Conservation (phyloP, 2,329 filamentous ascomycete genomes). For the Sporothrix curviconia region DNA sequence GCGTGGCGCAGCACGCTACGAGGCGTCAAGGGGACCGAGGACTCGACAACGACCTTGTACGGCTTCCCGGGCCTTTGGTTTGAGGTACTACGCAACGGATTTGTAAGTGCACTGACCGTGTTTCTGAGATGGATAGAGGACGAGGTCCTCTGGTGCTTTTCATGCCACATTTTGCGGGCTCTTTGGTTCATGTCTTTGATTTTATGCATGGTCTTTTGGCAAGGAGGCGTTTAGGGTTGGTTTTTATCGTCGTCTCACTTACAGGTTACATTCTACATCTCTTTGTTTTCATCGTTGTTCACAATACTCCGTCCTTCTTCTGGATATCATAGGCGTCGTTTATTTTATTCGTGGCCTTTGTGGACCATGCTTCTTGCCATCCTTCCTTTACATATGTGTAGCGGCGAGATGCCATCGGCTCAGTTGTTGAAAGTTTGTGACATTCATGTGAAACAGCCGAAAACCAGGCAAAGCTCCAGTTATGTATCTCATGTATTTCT, state of each 20-base stretch:
- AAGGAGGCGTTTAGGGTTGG: too few species aligned
- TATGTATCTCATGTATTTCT: slow-evolving; percentile 1
- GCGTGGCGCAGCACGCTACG: slow-evolving; percentile 28
- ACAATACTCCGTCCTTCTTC: too few species aligned
- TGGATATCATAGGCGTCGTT: neutral
- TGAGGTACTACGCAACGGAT: slow-evolving; percentile 89
- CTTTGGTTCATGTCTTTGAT: too few species aligned
- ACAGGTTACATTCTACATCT: too few species aligned
- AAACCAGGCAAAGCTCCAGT: too few species aligned
- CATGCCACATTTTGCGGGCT: too few species aligned
- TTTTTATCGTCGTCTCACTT: too few species aligned
- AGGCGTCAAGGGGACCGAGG: slow-evolving; percentile 48
- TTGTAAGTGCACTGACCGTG: slow-evolving; percentile 81
- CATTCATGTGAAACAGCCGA: too few species aligned
- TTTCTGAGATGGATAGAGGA: slow-evolving; percentile 65
- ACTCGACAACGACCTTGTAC: slow-evolving; percentile 73
- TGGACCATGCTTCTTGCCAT: neutral
- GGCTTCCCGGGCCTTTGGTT: slow-evolving; percentile 92
- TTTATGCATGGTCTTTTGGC: too few species aligned
- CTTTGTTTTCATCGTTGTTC: too few species aligned
- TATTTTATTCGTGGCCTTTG: neutral
- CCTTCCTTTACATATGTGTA: neutral
- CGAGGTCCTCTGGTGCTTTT: too few species aligned
- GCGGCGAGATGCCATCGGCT: neutral
- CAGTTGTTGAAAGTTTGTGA: neutral